Conservation (phyloP, 495 filamentous ascomycete genomes). For the Paragyromitra xinjiangensis region DNA sequence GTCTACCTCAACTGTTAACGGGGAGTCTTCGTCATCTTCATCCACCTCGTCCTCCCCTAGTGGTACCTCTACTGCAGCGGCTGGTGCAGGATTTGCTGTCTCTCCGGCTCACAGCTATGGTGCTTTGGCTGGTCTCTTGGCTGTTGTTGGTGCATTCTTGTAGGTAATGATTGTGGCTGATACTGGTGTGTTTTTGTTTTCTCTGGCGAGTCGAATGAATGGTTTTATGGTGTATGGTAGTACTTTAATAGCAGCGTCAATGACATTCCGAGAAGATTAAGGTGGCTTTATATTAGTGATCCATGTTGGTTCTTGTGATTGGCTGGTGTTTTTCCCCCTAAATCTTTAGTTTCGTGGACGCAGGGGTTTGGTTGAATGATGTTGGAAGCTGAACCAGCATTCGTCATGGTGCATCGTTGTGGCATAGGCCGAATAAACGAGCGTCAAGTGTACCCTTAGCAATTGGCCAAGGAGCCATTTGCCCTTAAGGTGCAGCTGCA, state of each 20-base stretch:
- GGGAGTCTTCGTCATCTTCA: conserved; percentile 19
- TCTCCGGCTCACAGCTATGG: conserved; percentile 44
- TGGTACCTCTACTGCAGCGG: conserved; percentile 4
- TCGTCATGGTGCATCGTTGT: conserved; percentile 2
- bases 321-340: not conserved
- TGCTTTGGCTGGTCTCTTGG: conserved; percentile 54
- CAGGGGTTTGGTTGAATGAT: conserved; percentile 2
- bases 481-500: not conserved
- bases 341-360: not conserved
- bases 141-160: conserved; percentile 56
- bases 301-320: not conserved
- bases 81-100: conserved; percentile 49
- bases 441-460: not conserved
- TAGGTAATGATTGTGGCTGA: conserved; percentile 29
- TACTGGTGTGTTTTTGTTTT: conserved; percentile 27
- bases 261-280: conserved; percentile 2
- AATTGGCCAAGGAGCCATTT: not conserved
- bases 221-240: conserved; percentile 41
- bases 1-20: conserved; percentile 5
- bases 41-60: conserved; percentile 43
- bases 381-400: not conserved
- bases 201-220: conserved; percentile 10
- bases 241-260: conserved; percentile 41
- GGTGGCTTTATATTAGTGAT: conserved; percentile 1
- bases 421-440: not conserved